Conservation (phyloP, 257 asterid species). For the Nicotiana obtusifolia region DNA sequence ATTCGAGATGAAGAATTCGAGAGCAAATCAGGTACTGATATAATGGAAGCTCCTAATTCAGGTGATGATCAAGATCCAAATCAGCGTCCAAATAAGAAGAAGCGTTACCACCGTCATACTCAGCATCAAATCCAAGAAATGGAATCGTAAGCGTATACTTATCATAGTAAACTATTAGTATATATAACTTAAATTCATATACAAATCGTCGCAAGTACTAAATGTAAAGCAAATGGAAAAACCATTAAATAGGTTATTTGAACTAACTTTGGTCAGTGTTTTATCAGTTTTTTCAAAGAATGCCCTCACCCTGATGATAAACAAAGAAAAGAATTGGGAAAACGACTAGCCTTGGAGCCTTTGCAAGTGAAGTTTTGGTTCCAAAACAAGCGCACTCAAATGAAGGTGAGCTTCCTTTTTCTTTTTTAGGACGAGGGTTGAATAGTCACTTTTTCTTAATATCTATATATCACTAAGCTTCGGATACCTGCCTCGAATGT, state of each 20-base stretch:
- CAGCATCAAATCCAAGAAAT: conserved; percentile 71
- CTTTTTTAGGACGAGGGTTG: neutral
- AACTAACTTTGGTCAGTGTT: no score
- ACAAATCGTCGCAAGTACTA: no score
- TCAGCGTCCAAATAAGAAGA: conserved; percentile 55
- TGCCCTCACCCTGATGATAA: conserved; percentile 96
- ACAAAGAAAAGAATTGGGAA: conserved; percentile 87
- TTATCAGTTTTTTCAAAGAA: conserved; percentile 58
- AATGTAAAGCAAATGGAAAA: no score
- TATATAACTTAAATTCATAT: no score
- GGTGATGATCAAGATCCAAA: conserved; percentile 72
- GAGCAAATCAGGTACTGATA: conserved; percentile 57
- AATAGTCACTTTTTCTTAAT: no score
- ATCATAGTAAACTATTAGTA: no score
- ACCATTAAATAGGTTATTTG: no score
- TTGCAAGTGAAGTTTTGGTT: conserved; percentile 94
- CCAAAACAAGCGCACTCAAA: conserved; percentile 90
- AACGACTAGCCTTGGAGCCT: conserved; percentile 62
- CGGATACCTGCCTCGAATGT: no score
- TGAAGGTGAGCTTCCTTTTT: conserved; percentile 44
- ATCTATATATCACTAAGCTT: no score
- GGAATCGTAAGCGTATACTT: conserved; percentile 45
- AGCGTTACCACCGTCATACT: conserved; percentile 73
- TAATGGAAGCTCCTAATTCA: conserved; percentile 45
- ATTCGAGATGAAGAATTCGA: conserved; percentile 58